Percentiles rank a stretch among this genome's conserved stretches.
phyloP scores from a whole-genome alignment of 148 eudicot species.

The Limonium bicolor region DNA sequence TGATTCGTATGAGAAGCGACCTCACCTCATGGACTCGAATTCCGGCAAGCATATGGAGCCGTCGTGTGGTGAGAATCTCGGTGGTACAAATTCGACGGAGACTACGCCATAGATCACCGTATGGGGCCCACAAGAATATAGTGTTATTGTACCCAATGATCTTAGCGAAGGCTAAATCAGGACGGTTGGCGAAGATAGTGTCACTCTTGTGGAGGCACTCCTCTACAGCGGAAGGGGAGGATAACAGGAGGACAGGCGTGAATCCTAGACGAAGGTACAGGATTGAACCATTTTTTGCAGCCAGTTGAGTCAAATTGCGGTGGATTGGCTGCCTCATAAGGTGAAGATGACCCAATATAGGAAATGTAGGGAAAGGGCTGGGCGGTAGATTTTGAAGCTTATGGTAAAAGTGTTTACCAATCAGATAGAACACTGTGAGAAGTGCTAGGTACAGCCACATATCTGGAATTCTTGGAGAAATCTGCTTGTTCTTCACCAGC shows the following conservation, averaged over 20 bases:
- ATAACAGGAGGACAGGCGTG: constrained; percentile 21
- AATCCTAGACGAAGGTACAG: constrained; percentile 23
- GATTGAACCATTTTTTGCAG: constrained; percentile 12
- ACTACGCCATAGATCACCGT: constrained; percentile 41
- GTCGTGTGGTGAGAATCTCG: constrained; percentile 34
- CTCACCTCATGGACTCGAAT: constrained; percentile 24
- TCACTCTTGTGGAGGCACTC: constrained; percentile 35
- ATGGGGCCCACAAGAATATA: constrained; percentile 28
- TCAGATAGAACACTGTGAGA: too few relatives aligned
- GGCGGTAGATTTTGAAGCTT: constrained; percentile 39
- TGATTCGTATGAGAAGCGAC: too few relatives aligned
- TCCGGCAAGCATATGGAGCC: constrained; percentile 13
- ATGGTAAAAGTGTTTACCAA: too few relatives aligned
- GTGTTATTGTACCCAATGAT: constrained; percentile 24
- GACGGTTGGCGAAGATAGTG: constrained; percentile 29
- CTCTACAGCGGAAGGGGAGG: constrained; percentile 18
- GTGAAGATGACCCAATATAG: constrained; percentile 30
- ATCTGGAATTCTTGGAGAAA: too few relatives aligned
- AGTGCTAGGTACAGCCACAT: too few relatives aligned
- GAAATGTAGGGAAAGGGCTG: constrained; percentile 17
- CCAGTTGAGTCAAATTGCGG: constrained; percentile 18
- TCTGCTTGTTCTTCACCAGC: too few relatives aligned
- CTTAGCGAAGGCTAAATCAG: constrained; percentile 18
- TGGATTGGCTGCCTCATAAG: constrained; percentile 23
- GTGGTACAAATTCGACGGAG: constrained; percentile 24